Percentiles rank a stretch among this genome's conserved stretches.
Conservation (phyloP, 345 rosid species). For the Acer campestre region DNA sequence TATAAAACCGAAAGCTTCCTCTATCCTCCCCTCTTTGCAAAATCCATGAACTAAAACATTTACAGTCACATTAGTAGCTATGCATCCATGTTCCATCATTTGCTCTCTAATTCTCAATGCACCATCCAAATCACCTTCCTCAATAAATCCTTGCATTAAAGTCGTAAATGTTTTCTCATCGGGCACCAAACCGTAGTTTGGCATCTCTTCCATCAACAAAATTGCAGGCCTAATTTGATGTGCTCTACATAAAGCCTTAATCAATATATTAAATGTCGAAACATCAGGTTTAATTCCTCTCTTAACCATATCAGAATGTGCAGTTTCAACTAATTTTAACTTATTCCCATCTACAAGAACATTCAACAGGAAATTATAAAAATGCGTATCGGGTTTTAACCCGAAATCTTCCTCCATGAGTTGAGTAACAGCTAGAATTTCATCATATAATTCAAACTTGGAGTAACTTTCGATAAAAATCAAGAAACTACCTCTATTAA, state of each 20-base stretch:
- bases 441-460: conserved; percentile 57
- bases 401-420: conserved; percentile 66
- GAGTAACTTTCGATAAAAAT: conserved; percentile 62
- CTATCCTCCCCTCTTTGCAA: conserved; percentile 74
- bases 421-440: conserved; percentile 48
- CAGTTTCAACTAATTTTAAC: conserved; percentile 70
- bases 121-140: conserved; percentile 76
- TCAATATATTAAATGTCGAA: conserved; percentile 76
- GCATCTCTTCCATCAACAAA: conserved; percentile 93
- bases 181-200: conserved; percentile 56
- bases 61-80: conserved; percentile 60
- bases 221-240: conserved; percentile 85
- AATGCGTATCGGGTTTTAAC: conserved; percentile 54
- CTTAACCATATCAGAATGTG: conserved; percentile 56
- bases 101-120: conserved; percentile 71
- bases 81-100: conserved; percentile 59
- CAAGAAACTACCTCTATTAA: conserved; percentile 49
- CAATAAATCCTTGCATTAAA: conserved; percentile 83
- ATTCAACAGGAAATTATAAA: conserved; percentile 76
- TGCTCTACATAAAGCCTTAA: conserved; percentile 85
- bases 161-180: conserved; percentile 90
- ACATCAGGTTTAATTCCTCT: conserved; percentile 76
- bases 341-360: conserved; percentile 75
- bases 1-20: conserved; percentile 66
- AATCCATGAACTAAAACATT: conserved; percentile 88